Evolutionary conservation across 2,329 filamentous ascomycete genomes (phyloP).

Genomic region (Cladosporium sp.): DNA sequence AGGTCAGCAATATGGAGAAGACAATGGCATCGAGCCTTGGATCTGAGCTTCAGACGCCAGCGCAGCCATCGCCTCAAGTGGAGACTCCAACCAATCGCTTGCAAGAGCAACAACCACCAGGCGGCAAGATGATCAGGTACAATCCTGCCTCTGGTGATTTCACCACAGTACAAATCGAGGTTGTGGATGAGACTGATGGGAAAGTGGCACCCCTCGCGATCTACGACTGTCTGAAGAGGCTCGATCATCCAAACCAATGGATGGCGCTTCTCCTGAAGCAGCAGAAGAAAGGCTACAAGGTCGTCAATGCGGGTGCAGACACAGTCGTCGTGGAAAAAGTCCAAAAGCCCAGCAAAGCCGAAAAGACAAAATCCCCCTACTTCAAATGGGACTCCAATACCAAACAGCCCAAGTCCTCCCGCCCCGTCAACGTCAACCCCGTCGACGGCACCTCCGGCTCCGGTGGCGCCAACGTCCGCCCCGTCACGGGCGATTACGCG

Average conservation of each 20-base stretch:
- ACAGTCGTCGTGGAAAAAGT: conserved; percentile 65
- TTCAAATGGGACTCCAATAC: conserved; percentile 9
- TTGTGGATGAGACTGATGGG: conserved; percentile 45
- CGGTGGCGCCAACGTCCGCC: conserved; percentile 35
- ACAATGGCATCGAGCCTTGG: conserved; percentile 3
- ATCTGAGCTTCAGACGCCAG: not conserved
- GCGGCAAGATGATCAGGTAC: conserved; percentile 66
- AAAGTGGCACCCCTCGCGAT: conserved; percentile 54
- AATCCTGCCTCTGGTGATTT: conserved; percentile 57
- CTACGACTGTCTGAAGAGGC: conserved; percentile 54
- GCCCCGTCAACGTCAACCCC: conserved; percentile 52
- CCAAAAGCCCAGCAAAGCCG: conserved; percentile 21
- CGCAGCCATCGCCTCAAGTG: not conserved
- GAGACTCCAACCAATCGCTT: not conserved
- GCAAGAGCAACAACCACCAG: conserved; percentile 30
- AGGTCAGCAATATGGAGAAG: conserved; percentile 9
- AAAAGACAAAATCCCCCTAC: not conserved
- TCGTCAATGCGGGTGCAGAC: conserved; percentile 59
- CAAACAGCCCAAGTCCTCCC: conserved; percentile 13
- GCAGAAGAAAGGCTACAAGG: conserved; percentile 61
- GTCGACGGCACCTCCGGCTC: conserved; percentile 43
- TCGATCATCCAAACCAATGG: conserved; percentile 62
- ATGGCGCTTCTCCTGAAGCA: conserved; percentile 59
- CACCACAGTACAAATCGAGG: too few species aligned
- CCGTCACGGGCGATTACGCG: conserved; percentile 55